Evolutionary conservation across 495 filamentous ascomycete species (phyloP), one percentile per base, ranked within the genome.

Genomic region (Symbiotaphrina buchneri): DNA sequence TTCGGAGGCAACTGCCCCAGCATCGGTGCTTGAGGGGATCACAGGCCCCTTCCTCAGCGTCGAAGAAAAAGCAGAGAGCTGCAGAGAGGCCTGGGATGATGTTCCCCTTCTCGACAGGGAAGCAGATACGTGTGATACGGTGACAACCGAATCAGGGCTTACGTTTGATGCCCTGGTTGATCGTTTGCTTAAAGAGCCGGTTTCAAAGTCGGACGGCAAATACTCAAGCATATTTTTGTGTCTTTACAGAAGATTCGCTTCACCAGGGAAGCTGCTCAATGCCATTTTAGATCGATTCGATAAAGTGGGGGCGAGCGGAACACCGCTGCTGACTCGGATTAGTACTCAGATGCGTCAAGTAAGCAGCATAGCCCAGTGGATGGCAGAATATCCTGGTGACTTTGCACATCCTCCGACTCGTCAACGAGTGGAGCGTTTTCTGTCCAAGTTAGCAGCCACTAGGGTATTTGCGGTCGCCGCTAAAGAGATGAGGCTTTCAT

Each of bases 181-280:
- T 47, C 72, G 79, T 26, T 58, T 97, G 19, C 55, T 94, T 18
- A 62, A 71, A 0, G 64, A 73, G 33, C 75, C 78, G 21, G 74
- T 85, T 59, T 81, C 81, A 21, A 84, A 79, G 46, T 58, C 71
- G 4, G 87, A 94, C 47, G 58, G 62, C 13, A 92, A 90, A 46
- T 95, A 94, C 48, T 59, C 61, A 11, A 64, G 74, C 18, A 72
- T 84, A 6, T 95, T 95, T 43, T 55, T 95, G 13, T 90, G 83
- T 36, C 61, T 95, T n/a, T 94, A 93, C 46, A 75, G 87, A 31
- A 91, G 84, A 51, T 94, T 97, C 37, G 76, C 82, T 3, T 62
- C 85, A 3, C 87, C 87, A 0, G 58, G 59, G 10, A 61, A 72
- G 23, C 61, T 97, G 2, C 61, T 95, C 22, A 61, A 63, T 22